Percentiles rank a stretch among this genome's conserved stretches.
Evolutionary conservation across 441 rosid genomes (phyloP).

Genomic region (Erysimum cheiri): DNA sequence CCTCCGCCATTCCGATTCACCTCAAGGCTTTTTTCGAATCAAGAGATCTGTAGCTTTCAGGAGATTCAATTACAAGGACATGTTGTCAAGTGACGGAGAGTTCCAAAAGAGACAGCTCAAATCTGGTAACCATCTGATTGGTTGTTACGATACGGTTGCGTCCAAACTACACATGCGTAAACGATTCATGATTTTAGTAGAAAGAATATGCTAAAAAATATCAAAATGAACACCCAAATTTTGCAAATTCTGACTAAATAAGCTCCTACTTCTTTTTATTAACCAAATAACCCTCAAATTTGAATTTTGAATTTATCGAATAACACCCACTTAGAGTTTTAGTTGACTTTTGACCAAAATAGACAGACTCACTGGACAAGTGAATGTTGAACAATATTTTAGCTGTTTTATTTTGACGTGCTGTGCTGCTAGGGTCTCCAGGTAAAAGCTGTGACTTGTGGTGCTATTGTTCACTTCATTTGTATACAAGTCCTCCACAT

Average conservation of each 20-base stretch:
- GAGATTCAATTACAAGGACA: slow-evolving; percentile 6
- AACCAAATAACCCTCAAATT: neutral
- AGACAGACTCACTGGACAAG: neutral
- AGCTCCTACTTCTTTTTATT: neutral
- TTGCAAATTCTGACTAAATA: neutral
- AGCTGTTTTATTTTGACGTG: too few species aligned
- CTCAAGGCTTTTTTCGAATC: slow-evolving; percentile 13
- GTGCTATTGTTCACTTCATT: too few species aligned
- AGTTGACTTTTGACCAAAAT: neutral
- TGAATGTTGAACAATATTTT: too few species aligned
- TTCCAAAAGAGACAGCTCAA: slow-evolving; percentile 23
- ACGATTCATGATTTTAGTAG: neutral
- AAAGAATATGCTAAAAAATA: neutral
- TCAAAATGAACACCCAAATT: neutral
- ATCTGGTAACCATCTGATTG: slow-evolving; percentile 18
- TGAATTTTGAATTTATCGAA: neutral
- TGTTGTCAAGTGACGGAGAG: slow-evolving; percentile 28
- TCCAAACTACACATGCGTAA: neutral
- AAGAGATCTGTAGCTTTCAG: slow-evolving; percentile 10
- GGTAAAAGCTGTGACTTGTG: too few species aligned
- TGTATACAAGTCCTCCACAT: too few species aligned
- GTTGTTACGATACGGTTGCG: slow-evolving; percentile 15
- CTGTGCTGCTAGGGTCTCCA: too few species aligned
- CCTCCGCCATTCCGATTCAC: slow-evolving; percentile 45
- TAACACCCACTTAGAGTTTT: neutral